These are phyloP conservation scores for Ulvella scutata DNA, from an alignment of 139 green algal genomes.

Conservation along the genomic window DNA sequence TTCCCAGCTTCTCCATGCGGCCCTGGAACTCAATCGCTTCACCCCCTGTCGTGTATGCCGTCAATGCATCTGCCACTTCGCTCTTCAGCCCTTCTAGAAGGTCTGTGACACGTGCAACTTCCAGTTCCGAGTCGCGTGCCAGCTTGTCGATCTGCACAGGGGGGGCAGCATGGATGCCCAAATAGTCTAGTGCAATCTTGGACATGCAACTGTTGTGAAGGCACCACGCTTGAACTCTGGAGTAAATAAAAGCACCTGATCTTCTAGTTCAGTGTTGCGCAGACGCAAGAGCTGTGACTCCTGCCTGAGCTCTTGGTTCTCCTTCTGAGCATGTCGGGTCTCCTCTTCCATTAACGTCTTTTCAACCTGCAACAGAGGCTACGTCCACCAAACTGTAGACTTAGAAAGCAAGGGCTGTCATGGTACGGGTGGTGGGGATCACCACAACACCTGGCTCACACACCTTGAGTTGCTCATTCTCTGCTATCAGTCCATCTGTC, in stretches of 20 bases:
- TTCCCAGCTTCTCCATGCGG: background rate
- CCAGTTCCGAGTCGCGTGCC: background rate
- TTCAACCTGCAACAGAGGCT: too few species aligned
- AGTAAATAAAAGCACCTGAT: background rate
- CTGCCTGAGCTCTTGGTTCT: background rate
- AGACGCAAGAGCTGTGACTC: background rate
- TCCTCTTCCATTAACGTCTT: background rate
- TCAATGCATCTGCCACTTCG: background rate
- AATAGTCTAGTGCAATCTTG: too few species aligned
- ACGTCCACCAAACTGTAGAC: too few species aligned
- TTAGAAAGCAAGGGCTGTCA: too few species aligned
- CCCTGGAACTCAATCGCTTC: background rate
- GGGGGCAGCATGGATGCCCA: background rate
- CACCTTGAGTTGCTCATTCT: background rate
- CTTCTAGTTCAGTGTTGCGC: background rate
- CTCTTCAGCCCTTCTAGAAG: background rate
- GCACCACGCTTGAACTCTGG: too few species aligned
- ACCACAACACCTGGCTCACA: too few species aligned
- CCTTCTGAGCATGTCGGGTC: background rate
- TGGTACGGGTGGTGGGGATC: too few species aligned
- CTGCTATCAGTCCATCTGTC: background rate
- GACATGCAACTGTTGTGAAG: too few species aligned
- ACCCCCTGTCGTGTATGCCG: background rate
- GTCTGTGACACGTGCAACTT: background rate
- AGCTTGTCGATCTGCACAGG: background rate